Evolutionary conservation across 306 rosid species (phyloP), one percentile per base, ranked within the genome.

Genomic region (Delonix regia): DNA sequence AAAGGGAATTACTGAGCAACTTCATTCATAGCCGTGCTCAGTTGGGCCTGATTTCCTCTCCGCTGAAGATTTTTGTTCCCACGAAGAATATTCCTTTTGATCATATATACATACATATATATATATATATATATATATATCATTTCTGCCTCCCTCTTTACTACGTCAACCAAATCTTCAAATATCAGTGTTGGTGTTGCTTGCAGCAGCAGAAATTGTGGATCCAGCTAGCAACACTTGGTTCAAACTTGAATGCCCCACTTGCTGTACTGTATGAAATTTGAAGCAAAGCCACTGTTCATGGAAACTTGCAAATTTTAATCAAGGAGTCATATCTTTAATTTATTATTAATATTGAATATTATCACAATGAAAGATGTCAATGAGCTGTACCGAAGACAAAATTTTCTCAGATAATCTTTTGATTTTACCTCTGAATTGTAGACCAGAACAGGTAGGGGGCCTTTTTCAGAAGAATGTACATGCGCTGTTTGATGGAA

Each of bases 381-480:
- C 41, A 5, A 0, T 4, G 41, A 38, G 41, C 9, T 38, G 41
- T 38, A 7, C 41, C 41, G 6, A 38, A 38, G 41, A 38, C 41
- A 38, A 38, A 30, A 1, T 30, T 30, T 30, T 30, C 33, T 30
- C 33, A 30, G 33, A 30, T 30, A 30, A 30, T 30, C 33, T 30
- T 30, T 1, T 30, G 41, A 38, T 38, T 38, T 38, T 38, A 7
- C 41, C 9, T 38, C 41, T 38, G 5, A 38, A 38, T 38, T 38
- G 41, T 38, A 38, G 0, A 7, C 41, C 41, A 38, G 59, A 73
- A 78, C 79, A 68, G 80, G 91, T 84, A 55, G 84, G 38, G 73
- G 66, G 74, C 64, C 84, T 83, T 47, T 30, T 85, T 15, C 88
- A 78, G 69, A 83, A 77, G 57, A 76, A 83, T 73, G 36, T 61